phyloP scores from a whole-genome alignment of 371 early-diverging fungal genomes.

The Mortierella sp. region DNA sequence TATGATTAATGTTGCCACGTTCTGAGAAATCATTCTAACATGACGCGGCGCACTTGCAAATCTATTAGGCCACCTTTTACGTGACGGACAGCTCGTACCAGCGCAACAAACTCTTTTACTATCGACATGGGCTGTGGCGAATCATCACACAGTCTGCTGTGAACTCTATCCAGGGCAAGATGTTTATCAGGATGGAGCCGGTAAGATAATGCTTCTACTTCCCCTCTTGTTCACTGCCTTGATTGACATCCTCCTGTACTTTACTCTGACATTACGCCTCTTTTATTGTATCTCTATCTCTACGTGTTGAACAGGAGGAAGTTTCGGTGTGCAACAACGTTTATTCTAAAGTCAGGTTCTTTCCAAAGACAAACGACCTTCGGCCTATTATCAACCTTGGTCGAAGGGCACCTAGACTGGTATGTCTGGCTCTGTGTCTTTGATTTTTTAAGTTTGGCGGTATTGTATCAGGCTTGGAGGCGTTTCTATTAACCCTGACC shows the following conservation, averaged over 20 bases:
- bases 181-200: conserved; percentile 59
- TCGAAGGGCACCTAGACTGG: conserved; percentile 27
- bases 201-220: conserved; percentile 18
- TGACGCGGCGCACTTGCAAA: background rate
- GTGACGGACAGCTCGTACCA: conserved; percentile 76
- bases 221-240: background rate
- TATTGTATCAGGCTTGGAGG: background rate
- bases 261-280: too few relatives aligned
- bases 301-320: conserved; percentile 15
- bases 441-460: background rate
- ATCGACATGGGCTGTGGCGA: conserved; percentile 84
- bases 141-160: conserved; percentile 61
- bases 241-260: background rate
- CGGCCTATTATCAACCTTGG: conserved; percentile 79
- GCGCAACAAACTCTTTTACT: conserved; percentile 76
- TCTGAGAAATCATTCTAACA: background rate
- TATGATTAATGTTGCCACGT: too few relatives aligned
- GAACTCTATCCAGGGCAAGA: conserved; percentile 51
- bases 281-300: background rate
- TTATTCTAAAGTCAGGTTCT: conserved; percentile 70
- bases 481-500: background rate
- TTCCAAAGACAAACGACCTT: conserved; percentile 78
- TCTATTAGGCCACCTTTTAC: conserved; percentile 74
- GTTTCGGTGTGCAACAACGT: conserved; percentile 46
- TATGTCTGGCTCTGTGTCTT: background rate